Base-by-base conservation (phyloP, 106 monocot genomes). In the Dendrobium officinale region DNA sequence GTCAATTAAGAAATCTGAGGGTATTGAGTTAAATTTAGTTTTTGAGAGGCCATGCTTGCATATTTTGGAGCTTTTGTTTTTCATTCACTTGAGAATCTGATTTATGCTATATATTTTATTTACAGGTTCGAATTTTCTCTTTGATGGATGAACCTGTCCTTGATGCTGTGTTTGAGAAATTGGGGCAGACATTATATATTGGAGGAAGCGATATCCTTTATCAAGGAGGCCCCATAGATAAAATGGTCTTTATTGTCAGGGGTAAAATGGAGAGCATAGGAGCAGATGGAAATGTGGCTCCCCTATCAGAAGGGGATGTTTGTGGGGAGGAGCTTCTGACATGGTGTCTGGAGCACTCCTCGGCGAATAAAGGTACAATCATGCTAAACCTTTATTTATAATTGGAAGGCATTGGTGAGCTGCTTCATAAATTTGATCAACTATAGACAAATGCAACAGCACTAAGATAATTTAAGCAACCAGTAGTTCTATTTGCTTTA, bases 311-410 rank as follows among this genome's bases (percentile, higher is more conserved):
- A 82, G 94, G 96, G 73, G 92, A 89, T 87, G 94, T 97, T 67
- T 97, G 96, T 83, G 96, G 96, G 58, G 92, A 97, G 78, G 96
- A 97, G 81, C 92, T 97, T 55, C 88, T 97, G 6, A 89, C 93
- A 24, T 91, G 96, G 96, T 94, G 86, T 75, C 88, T 94, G 55
- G 96, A 96, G 70, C 85, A 90, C 87, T 86, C 93, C 80, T 88
- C 92, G 13, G 75, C 82, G 0, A 79, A 90, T 72, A 86, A 79
- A 92, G 93, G 93, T 92, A 78, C 24, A 51, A 44, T 48, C 76
- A 48, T 51, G 74, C 15, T n/a, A 24, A 16, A 48, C 5, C 4
- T 55, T 55, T 24, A 1, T 55, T 55, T 24, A 1, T 44, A 17
- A 74, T 74, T 74, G 43, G 8, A 51, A 54, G 9, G 27, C 5